Evolutionary conservation across 2,329 filamentous ascomycete genomes (phyloP), one percentile per base, ranked within the genome.

Genomic region (Trichoderma semiorbis): DNA sequence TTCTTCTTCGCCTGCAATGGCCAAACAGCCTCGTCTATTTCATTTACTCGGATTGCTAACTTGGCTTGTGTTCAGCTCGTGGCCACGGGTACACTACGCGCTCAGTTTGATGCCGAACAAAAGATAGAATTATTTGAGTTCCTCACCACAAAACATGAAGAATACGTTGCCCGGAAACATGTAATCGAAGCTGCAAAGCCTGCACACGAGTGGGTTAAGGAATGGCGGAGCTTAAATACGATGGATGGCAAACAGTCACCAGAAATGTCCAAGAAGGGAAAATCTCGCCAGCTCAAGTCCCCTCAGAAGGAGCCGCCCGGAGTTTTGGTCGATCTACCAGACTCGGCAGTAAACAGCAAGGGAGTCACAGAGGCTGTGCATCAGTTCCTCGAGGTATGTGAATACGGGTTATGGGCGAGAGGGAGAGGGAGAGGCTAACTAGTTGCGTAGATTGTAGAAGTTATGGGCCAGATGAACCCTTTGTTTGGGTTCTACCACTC

Each of bases 71-170:
- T 61, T 53, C 24, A 95, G 91, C 85, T 97, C 50, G 90, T 97
- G 64, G 91, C 92, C 11, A 89, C 85, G n/a, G 95, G 95, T 57
- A 90, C 87, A 5, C 83, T 98, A 30, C 90, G 91, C 63, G 94
- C 92, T 1, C 89, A 93, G 73, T 97, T 97, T 78, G 92, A 97
- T 76, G 84, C 84, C 10, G 88, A 92, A 47, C 91, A 94, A 73
- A 94, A 92, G 79, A 91, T 99, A 72, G 93, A 97, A 73, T 85
- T 94, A 73, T 87, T 98, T 63, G 93, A 97, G 77, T 95, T 98
- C 75, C 86, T 90, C 61, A 93, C 93, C 1, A 88, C 85, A 43
- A 87, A 86, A 64, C 92, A 97, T 77, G 93, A 95, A 75, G 95
- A 98, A 81, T 97, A 92, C 77, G 85, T 98, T 60, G 91, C 94